These are phyloP conservation scores for Xerocomus brunneocitrinus DNA, from an alignment of 768 basidiomycete genomes.

Conservation along the genomic window DNA sequence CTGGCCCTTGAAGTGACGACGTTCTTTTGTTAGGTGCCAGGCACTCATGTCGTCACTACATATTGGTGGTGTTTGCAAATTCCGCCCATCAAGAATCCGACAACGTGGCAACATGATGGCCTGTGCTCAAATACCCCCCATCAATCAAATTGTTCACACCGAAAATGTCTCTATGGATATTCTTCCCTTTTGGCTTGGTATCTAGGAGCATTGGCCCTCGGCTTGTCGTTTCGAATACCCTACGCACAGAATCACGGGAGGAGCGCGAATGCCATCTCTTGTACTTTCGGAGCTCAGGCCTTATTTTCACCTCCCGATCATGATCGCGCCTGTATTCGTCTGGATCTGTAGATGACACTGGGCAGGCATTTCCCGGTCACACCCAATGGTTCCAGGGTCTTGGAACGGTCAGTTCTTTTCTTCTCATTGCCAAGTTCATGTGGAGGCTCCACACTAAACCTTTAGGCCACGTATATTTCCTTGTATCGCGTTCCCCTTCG, in stretches of 20 bases:
- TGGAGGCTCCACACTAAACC: neutral
- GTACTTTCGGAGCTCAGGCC: neutral
- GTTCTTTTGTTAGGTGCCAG: neutral
- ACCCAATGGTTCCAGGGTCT: slow-evolving; percentile 2
- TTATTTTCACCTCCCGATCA: slow-evolving; percentile 16
- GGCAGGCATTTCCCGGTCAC: slow-evolving; percentile 1
- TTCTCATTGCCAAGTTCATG: slow-evolving; percentile 1
- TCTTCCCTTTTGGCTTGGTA: neutral
- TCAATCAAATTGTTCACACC: slow-evolving; percentile 2
- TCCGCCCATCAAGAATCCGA: slow-evolving; percentile 12
- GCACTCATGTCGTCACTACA: slow-evolving; percentile 18
- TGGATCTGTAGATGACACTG: slow-evolving; percentile 13
- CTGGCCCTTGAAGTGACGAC: neutral
- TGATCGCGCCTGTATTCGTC: slow-evolving; percentile 12
- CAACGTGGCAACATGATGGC: slow-evolving; percentile 17
- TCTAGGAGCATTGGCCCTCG: too few relatives aligned
- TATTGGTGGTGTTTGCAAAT: slow-evolving; percentile 3
- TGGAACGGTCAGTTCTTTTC: neutral
- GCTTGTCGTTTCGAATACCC: neutral
- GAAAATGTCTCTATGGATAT: neutral
- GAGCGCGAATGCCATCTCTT: slow-evolving; percentile 1
- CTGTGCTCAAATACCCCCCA: slow-evolving; percentile 2
- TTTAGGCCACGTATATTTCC: neutral
- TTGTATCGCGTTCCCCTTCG: neutral
- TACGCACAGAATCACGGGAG: slow-evolving; percentile 1